Conservation (phyloP, 192 early-diverging fungal genomes). For the Pilaira anomala region DNA sequence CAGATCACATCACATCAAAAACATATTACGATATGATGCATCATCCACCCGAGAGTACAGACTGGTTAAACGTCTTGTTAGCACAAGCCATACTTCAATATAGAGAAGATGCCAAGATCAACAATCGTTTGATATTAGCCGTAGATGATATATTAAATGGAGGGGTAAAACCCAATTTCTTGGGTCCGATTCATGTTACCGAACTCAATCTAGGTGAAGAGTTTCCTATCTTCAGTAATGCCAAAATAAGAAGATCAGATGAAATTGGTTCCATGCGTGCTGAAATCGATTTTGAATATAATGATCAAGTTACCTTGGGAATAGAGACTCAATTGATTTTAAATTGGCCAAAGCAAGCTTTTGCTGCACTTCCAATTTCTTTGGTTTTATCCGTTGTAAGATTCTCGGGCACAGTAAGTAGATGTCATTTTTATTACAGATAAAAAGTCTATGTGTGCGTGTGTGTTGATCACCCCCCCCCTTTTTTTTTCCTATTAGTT, state of each 20-base stretch:
- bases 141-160: slow-evolving; percentile 71
- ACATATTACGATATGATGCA: slow-evolving; percentile 54
- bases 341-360: slow-evolving; percentile 89
- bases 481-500: slow-evolving; percentile 51
- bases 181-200: slow-evolving; percentile 61
- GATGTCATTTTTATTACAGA: slow-evolving; percentile 5
- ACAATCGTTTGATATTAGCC: slow-evolving; percentile 58
- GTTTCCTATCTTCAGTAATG: slow-evolving; percentile 55
- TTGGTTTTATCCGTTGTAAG: slow-evolving; percentile 79
- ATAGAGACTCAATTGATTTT: slow-evolving; percentile 89
- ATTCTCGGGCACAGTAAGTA: slow-evolving; percentile 84
- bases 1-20: slow-evolving; percentile 51
- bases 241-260: slow-evolving; percentile 52
- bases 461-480: too few relatives aligned
- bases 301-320: slow-evolving; percentile 91
- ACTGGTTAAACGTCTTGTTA: slow-evolving; percentile 82
- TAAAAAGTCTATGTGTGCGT: not conserved
- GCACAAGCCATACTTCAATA: slow-evolving; percentile 75
- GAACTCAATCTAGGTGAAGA: slow-evolving; percentile 56
- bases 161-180: slow-evolving; percentile 60
- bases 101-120: slow-evolving; percentile 67
- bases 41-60: slow-evolving; percentile 65
- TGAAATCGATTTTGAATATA: slow-evolving; percentile 55
- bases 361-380: slow-evolving; percentile 91
- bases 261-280: slow-evolving; percentile 49